These are phyloP conservation scores for Anthoceros angustus DNA, from an alignment of 225 moss, liverwort and hornwort genomes.

Conservation along the genomic window DNA sequence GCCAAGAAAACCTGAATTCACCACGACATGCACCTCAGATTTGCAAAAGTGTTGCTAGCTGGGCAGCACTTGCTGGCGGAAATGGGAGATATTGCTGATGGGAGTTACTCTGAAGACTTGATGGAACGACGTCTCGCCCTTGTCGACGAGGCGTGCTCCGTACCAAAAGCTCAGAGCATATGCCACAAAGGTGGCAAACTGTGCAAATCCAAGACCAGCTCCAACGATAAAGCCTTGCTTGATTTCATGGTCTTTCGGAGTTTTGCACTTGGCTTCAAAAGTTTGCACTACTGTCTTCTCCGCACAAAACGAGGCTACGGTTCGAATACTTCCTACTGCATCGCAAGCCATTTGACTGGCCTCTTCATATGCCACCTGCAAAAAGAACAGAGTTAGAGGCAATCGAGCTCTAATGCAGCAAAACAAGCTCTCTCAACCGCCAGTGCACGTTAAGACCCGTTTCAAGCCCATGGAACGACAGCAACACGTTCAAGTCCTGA, in stretches of 20 bases:
- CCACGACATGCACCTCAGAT: background rate
- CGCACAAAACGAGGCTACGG: constrained; percentile 14
- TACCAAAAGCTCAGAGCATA: constrained; percentile 15
- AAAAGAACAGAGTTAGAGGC: background rate
- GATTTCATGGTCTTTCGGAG: background rate
- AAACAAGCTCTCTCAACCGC: too few species aligned
- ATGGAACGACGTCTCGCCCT: background rate
- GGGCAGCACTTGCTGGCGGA: background rate
- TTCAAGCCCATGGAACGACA: background rate
- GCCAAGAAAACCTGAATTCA: background rate
- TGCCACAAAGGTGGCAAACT: constrained; percentile 10
- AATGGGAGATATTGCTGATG: background rate
- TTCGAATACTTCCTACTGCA: constrained; percentile 16
- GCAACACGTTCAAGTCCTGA: background rate
- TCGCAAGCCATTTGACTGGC: constrained; percentile 14
- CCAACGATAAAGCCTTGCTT: constrained; percentile 8
- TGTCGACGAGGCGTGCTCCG: constrained; percentile 9
- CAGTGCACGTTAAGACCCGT: too few species aligned
- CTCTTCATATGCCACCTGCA: constrained; percentile 12
- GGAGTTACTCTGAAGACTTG: constrained; percentile 11
- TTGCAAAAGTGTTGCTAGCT: background rate
- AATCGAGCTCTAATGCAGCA: too few species aligned
- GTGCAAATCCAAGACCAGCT: constrained; percentile 5
- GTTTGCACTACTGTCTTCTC: constrained; percentile 10
- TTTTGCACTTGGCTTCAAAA: constrained; percentile 1